phyloP scores from a whole-genome alignment of 1,284 basidiomycete species.

The Exobasidium cylindrosporum region DNA sequence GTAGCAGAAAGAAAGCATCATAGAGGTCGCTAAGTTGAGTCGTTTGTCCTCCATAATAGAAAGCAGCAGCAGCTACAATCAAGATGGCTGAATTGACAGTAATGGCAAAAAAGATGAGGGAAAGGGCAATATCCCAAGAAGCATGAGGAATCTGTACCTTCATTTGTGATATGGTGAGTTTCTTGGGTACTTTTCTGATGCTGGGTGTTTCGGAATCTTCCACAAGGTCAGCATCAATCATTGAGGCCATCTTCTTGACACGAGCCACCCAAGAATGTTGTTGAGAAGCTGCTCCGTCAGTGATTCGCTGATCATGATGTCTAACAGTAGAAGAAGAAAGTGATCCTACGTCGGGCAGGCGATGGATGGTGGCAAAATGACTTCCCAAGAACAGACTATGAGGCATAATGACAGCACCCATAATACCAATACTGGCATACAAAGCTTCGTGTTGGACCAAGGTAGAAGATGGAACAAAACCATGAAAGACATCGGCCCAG shows the following conservation, averaged over 20 bases:
- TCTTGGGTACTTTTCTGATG: not conserved
- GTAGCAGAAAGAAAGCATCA: slow-evolving; percentile 46
- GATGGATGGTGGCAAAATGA: slow-evolving; percentile 57
- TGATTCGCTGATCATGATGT: not conserved
- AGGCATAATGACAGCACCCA: slow-evolving; percentile 69
- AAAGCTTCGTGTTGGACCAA: slow-evolving; percentile 64
- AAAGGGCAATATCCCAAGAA: slow-evolving; percentile 51
- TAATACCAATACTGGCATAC: slow-evolving; percentile 67
- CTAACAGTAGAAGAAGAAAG: not conserved
- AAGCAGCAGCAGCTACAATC: slow-evolving; percentile 61
- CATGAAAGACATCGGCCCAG: slow-evolving; percentile 78
- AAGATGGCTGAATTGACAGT: slow-evolving; percentile 76
- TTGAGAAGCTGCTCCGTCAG: not conserved
- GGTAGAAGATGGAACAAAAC: slow-evolving; percentile 71
- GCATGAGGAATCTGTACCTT: slow-evolving; percentile 47
- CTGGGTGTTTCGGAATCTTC: not conserved
- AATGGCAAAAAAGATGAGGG: slow-evolving; percentile 59
- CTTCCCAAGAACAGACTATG: slow-evolving; percentile 87
- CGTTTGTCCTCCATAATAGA: slow-evolving; percentile 37
- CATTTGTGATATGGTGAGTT: slow-evolving; percentile 14
- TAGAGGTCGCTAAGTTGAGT: slow-evolving; percentile 40
- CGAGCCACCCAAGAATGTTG: not conserved
- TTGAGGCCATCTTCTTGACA: not conserved
- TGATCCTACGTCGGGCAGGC: slow-evolving; percentile 14
- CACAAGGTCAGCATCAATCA: not conserved